These are phyloP conservation scores for Nematocida sp. DNA, from an alignment of 371 early-diverging fungal genomes.

Conservation along the genomic window DNA sequence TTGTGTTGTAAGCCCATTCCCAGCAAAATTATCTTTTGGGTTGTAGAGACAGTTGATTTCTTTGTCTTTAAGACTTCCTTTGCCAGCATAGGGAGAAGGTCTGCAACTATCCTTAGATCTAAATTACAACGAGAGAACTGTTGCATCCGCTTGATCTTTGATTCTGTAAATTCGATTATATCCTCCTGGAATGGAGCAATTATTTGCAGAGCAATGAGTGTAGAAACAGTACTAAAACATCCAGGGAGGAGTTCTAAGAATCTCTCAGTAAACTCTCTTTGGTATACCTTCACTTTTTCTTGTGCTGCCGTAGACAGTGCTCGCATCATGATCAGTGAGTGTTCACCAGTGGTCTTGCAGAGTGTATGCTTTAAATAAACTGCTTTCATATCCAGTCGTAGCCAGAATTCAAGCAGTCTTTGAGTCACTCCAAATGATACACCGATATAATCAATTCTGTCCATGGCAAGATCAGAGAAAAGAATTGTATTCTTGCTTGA, in stretches of 20 bases:
- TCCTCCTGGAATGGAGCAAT: constrained; percentile 12
- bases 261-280: constrained; percentile 30
- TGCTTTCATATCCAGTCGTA: constrained; percentile 80
- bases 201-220: constrained; percentile 16
- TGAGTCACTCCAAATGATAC: constrained; percentile 89
- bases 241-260: constrained; percentile 52
- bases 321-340: constrained; percentile 53
- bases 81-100: constrained; percentile 46
- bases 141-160: constrained; percentile 26
- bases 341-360: constrained; percentile 84
- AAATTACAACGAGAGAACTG: constrained; percentile 40
- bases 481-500: not conserved
- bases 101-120: constrained; percentile 41
- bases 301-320: not conserved
- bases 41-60: constrained; percentile 16
- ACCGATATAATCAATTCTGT: constrained; percentile 84
- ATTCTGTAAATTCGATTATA: not conserved
- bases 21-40: constrained; percentile 52
- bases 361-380: constrained; percentile 90
- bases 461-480: constrained; percentile 58
- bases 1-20: constrained; percentile 44
- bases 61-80: constrained; percentile 21
- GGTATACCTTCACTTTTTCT: not conserved
- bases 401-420: constrained; percentile 89
- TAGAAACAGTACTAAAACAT: constrained; percentile 33